phyloP scores from a whole-genome alignment of 305 asterid genomes.

The Rubia balearica region DNA sequence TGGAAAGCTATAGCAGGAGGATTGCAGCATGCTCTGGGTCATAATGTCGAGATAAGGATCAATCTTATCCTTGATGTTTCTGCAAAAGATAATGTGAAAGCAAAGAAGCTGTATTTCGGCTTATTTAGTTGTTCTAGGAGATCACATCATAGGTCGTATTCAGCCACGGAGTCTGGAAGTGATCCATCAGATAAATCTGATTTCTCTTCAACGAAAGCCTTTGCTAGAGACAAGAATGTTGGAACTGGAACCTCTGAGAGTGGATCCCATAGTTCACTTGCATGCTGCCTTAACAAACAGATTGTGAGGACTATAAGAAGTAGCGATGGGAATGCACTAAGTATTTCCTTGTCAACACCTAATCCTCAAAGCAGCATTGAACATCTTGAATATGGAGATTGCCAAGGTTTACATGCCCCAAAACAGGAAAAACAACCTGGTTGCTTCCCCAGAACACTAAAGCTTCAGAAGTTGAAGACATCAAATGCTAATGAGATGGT shows the following conservation, averaged over 20 bases:
- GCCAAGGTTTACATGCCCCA: conserved; percentile 20
- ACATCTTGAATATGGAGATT: conserved; percentile 22
- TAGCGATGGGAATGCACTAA: conserved; percentile 57
- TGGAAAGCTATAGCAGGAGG: conserved; percentile 74
- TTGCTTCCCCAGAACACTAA: conserved; percentile 32
- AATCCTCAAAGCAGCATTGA: conserved; percentile 20
- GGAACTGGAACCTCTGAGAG: conserved; percentile 49
- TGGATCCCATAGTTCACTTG: conserved; percentile 34
- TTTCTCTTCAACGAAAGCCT: conserved; percentile 29
- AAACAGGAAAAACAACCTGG: conserved; percentile 31
- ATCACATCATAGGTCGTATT: conserved; percentile 29
- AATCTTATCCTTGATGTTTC: conserved; percentile 27
- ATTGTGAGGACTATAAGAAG: conserved; percentile 43
- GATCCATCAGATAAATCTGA: conserved; percentile 35
- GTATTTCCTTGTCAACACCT: conserved; percentile 34
- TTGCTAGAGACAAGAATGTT: conserved; percentile 34
- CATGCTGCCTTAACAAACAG: conserved; percentile 40
- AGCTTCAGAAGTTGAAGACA: conserved; percentile 15
- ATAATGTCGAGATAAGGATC: conserved; percentile 67
- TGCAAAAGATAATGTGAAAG: conserved; percentile 22
- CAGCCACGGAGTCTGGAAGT: conserved; percentile 31
- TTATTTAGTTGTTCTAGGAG: conserved; percentile 60
- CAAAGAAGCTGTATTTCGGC: conserved; percentile 41
- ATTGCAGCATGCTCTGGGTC: conserved; percentile 48
- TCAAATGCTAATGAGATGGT: conserved; percentile 16